Base-by-base conservation (phyloP, 1,284 basidiomycete species). In the Tylopilus sp. region DNA sequence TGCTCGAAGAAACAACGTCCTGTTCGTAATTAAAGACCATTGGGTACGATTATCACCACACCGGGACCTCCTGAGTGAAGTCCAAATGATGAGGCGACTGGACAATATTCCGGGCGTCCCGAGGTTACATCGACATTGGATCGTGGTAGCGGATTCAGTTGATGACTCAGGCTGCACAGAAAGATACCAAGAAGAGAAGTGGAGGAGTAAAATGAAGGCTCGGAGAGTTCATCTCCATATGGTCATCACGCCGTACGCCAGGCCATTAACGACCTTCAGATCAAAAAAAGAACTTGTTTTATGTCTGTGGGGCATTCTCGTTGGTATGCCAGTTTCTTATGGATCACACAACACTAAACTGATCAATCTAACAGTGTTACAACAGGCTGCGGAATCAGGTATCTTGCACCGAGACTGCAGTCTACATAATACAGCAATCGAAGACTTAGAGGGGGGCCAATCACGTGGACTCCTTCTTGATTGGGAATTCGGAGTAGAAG, bases 1-100 rank as follows among this genome's bases (percentile, higher is more conserved):
- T 38, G 47, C 54, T 7, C 47, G 18, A 18, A n/a, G 38, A 9
- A 22, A 38, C 16, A 47, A 47, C 7, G 18, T 38, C 16, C 52
- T 39, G 7, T 61, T 39, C 12, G 33, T 61, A 19, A 51, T 61
- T 47, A 61, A 61, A 56, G 54, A 61, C 19, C 22, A 47, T 22
- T 61, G 60, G 60, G 54, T 47, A 12, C 41, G 54, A 16, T 15
- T 44, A 18, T 33, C 26, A 19, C 8, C 39, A 12, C 39, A 41
- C 15, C 15, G 10, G 16, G 39, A 41, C 12, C 39, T 41, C 10
- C 58, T 15, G 15, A 60, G 53, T 10, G 24, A 60, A 36, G 52
- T 53, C 6, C 22, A 10, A 4, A 60, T 60, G 7, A 60, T 60
- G 58, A 10, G 53, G 19, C 9, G 15, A 10, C 49, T 60, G 7